Evolutionary conservation across 176 grass and related monocot genomes (phyloP).

Genomic region (Bonia amplexicaulis): DNA sequence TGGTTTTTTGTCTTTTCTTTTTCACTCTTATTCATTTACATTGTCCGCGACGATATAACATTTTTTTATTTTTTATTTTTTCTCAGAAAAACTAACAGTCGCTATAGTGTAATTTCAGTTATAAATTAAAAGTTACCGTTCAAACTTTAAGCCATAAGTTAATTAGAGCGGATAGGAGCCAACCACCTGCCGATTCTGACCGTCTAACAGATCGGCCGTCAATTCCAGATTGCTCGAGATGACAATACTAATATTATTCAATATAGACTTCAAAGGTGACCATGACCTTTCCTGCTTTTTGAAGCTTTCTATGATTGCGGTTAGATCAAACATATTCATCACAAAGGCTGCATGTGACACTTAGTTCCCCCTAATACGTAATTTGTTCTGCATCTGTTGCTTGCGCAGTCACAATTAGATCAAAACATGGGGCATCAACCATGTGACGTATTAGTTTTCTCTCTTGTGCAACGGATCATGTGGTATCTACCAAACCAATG

Average conservation of each 20-base stretch:
- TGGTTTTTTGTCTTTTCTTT: too few species aligned
- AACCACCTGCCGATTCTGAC: slow-evolving; percentile 31
- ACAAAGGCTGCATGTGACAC: slow-evolving; percentile 24
- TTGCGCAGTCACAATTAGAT: not conserved
- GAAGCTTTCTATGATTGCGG: slow-evolving; percentile 48
- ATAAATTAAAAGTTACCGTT: too few species aligned
- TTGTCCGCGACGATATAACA: too few species aligned
- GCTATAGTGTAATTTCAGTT: too few species aligned
- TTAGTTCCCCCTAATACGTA: not conserved
- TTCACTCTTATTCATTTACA: too few species aligned
- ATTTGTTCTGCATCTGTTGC: not conserved
- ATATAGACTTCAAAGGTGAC: slow-evolving; percentile 24
- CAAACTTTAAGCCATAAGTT: too few species aligned
- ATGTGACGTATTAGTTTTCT: slow-evolving; percentile 25
- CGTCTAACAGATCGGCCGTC: slow-evolving; percentile 22
- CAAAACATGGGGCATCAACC: not conserved
- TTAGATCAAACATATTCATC: slow-evolving; percentile 40
- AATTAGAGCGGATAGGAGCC: not conserved
- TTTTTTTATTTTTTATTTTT: too few species aligned
- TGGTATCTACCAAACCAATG: not conserved
- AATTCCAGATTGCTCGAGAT: slow-evolving; percentile 25
- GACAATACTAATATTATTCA: not conserved
- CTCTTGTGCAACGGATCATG: not conserved
- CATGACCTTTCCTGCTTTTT: slow-evolving; percentile 31
- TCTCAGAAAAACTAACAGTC: too few species aligned